Evolutionary conservation across 345 rosid species (phyloP), one percentile per base, ranked within the genome.

Genomic region (Linum lewisii): DNA sequence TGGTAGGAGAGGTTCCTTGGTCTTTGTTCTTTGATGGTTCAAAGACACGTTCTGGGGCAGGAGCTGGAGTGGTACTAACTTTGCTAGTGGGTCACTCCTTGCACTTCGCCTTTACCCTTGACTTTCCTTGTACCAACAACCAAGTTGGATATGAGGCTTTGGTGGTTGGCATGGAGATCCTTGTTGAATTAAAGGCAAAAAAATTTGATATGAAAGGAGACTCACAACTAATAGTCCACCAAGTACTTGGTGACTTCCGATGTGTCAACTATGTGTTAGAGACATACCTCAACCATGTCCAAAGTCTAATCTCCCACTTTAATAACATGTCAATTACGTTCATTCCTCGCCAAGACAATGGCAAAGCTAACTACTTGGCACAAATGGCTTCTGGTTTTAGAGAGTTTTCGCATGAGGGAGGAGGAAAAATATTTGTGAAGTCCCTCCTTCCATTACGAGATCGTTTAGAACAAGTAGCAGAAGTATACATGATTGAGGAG

Each of bases 1-100:
- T 29, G 32, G 37, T 56, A 4, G 36, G 10, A 0, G 15, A 24
- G 2, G 18, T 8, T 1, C 1, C 32, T 0, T 49, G 20, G 38
- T 7, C 42, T 15, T 20, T 61, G 19, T 26, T 42, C 54, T 64
- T 55, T 56, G 54, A 42, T 45, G 61, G 61, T 5, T 64, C 54
- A 2, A 22, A 23, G 8, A 64, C 24, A 0, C 1, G 44, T 0
- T 11, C 0, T 4, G 36, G 9, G 0, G 25, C 24, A 0, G 54
- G 45, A 0, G 67, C 54, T 18, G 7, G 67, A 6, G 19, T 64
- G 0, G 23, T 64, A 2, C 22, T 64, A 1, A 54, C 24, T 2
- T 55, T 54, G 2, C 67, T 54, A 1, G 7, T 22, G 0, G 44
- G 52, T 1, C 19, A 11, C 1, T 16, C 56, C 9, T 18, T 22